These are phyloP conservation scores for sunflower (Helianthus annuus) DNA, from an alignment of 129 eudicot species.

Conservation along the genomic window DNA sequence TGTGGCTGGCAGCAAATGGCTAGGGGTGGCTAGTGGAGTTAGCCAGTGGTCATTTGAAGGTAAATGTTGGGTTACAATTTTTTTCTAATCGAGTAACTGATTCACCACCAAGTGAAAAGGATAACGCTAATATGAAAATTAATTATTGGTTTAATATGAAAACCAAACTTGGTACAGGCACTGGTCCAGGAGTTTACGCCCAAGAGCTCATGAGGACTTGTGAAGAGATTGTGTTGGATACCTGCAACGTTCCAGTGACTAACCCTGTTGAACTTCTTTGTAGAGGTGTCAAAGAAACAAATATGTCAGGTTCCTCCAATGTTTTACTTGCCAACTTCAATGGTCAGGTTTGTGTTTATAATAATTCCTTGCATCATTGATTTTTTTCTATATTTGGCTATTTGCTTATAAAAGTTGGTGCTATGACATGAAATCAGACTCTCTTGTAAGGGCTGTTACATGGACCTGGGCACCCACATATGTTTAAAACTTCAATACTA, in stretches of 20 bases:
- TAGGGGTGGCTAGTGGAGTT: constrained; percentile 87
- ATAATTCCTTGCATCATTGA: neutral
- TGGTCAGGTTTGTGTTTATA: constrained; percentile 58
- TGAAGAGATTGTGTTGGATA: constrained; percentile 45
- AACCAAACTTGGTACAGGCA: constrained; percentile 48
- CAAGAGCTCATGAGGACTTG: constrained; percentile 69
- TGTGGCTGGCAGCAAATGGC: constrained; percentile 58
- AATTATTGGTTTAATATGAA: constrained; percentile 13
- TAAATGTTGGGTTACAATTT: neutral
- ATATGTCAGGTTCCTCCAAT: constrained; percentile 69
- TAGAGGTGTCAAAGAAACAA: constrained; percentile 53
- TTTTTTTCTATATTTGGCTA: neutral
- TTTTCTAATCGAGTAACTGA: constrained; percentile 1
- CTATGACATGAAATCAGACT: neutral
- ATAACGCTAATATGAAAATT: neutral
- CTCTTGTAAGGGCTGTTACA: constrained; percentile 12
- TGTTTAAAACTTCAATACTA: neutral
- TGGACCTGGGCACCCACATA: neutral
- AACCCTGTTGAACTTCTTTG: constrained; percentile 59
- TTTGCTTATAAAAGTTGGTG: neutral
- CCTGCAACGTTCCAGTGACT: constrained; percentile 31
- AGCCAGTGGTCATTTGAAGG: constrained; percentile 88
- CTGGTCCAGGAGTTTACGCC: constrained; percentile 62
- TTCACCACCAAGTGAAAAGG: neutral
- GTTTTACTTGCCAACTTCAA: constrained; percentile 71